A percentile compares a stretch with the other conserved stretches of the same genome.
phyloP scores from a whole-genome alignment of 2,329 filamentous ascomycete genomes.

The Fusarium abutilonis region DNA sequence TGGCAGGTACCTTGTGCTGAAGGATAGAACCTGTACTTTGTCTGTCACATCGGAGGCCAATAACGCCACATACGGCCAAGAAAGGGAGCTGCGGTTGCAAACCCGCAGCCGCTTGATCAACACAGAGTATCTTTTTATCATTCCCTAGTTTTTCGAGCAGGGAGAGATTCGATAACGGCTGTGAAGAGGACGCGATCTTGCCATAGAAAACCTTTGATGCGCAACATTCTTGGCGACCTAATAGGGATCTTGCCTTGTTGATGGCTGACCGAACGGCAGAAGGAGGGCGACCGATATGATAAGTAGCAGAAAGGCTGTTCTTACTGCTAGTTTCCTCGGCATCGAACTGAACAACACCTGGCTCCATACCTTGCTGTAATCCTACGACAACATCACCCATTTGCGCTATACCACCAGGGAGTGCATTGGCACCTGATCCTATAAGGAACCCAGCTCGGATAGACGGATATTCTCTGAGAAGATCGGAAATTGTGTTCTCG shows the following conservation, averaged over 20 bases:
- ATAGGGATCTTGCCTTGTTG: fast-evolving
- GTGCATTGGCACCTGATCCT: neutral
- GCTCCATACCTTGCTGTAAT: fast-evolving
- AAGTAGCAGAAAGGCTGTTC: fast-evolving
- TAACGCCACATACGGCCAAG: neutral
- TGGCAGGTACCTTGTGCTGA: too few relatives aligned
- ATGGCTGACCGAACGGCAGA: fast-evolving
- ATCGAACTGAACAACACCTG: slow-evolving; percentile 1
- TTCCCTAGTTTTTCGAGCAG: fast-evolving
- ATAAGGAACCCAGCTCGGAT: slow-evolving; percentile 2
- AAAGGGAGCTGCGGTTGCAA: neutral
- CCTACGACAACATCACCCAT: slow-evolving; percentile 5
- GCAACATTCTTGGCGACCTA: neutral
- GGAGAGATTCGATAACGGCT: fast-evolving
- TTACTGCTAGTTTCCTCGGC: fast-evolving
- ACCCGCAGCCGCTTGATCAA: neutral
- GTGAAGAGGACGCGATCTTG: neutral
- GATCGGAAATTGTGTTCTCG: neutral
- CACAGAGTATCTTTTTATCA: neutral
- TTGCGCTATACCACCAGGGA: neutral
- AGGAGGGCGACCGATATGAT: neutral
- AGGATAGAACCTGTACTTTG: too few relatives aligned
- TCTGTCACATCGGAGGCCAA: too few relatives aligned
- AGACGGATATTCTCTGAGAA: fast-evolving
- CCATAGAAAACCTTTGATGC: neutral